Conservation (phyloP, 768 basidiomycete species). For the Hortiboletus campestris region DNA sequence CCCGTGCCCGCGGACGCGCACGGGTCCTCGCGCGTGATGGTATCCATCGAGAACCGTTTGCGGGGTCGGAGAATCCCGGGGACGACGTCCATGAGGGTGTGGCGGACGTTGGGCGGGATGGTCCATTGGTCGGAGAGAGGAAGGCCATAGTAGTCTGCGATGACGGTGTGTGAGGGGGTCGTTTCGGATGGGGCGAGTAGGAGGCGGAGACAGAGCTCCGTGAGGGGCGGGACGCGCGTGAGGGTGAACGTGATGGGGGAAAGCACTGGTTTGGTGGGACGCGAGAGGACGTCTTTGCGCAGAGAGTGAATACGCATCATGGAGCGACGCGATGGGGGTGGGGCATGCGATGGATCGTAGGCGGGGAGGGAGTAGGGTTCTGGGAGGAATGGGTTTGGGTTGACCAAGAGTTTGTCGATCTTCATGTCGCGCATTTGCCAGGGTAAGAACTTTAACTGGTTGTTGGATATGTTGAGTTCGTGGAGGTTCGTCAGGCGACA, state of each 20-base stretch:
- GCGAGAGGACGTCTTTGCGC: slow-evolving; percentile 2
- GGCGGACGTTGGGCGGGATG: slow-evolving; percentile 25
- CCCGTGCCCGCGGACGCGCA: too few relatives aligned
- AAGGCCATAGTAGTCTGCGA: slow-evolving; percentile 26
- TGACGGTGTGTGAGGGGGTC: slow-evolving; percentile 7
- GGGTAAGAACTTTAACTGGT: slow-evolving; percentile 58
- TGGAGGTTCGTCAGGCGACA: slow-evolving; percentile 48
- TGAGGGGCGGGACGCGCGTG: slow-evolving; percentile 28
- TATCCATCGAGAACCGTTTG: slow-evolving; percentile 19
- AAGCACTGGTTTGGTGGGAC: slow-evolving; percentile 11
- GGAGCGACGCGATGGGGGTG: slow-evolving; percentile 12
- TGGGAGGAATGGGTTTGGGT: slow-evolving; percentile 60
- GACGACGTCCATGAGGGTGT: slow-evolving; percentile 26
- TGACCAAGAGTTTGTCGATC: slow-evolving; percentile 45
- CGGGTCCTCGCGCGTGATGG: background rate
- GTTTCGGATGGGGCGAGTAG: slow-evolving; percentile 31
- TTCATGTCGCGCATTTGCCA: slow-evolving; percentile 61
- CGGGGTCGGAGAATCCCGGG: slow-evolving; percentile 28
- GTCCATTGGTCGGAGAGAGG: slow-evolving; percentile 32
- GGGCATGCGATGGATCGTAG: background rate
- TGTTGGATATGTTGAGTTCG: slow-evolving; percentile 61
- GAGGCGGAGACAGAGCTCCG: slow-evolving; percentile 39
- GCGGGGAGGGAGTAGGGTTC: slow-evolving; percentile 23
- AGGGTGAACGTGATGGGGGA: slow-evolving; percentile 22
- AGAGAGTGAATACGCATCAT: slow-evolving; percentile 8